Percentiles rank a stretch among this genome's conserved stretches.
Evolutionary conservation across 2,329 filamentous ascomycete species (phyloP).

Genomic region (Rutstroemia sydowiana): DNA sequence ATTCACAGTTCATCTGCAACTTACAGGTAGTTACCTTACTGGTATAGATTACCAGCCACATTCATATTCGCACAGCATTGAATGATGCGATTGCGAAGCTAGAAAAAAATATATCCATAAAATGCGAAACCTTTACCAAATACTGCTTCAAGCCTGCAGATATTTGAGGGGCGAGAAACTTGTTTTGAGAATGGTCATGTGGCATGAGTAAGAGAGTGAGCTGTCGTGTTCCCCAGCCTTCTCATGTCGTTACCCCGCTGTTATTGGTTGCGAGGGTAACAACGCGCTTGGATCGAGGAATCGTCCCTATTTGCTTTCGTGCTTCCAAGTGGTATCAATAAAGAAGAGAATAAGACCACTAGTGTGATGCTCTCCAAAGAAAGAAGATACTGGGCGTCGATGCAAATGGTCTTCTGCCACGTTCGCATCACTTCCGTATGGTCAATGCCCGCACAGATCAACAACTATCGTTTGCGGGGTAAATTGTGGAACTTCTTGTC

Average conservation of each 20-base stretch:
- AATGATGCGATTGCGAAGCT: slow-evolving; percentile 1
- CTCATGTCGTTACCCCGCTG: background rate
- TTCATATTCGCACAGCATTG: background rate
- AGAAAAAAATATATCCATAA: background rate
- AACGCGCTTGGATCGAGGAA: background rate
- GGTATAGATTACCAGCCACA: slow-evolving; percentile 7
- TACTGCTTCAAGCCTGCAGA: background rate
- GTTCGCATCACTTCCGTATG: background rate
- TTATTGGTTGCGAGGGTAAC: slow-evolving; percentile 7
- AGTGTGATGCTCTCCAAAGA: background rate
- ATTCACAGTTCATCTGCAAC: background rate
- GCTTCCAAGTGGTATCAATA: background rate
- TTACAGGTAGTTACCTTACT: slow-evolving; percentile 1
- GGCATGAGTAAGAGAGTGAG: background rate
- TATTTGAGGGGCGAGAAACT: slow-evolving; percentile 3
- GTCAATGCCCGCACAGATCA: slow-evolving; percentile 3
- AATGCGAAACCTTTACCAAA: background rate
- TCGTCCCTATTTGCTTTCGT: background rate
- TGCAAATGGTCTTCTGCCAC: slow-evolving; percentile 8
- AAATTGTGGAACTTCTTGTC: background rate
- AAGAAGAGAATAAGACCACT: background rate
- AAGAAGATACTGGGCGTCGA: background rate
- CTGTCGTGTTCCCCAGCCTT: slow-evolving; percentile 8
- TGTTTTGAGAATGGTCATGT: slow-evolving; percentile 7
- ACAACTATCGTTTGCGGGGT: slow-evolving; percentile 6